phyloP scores from a whole-genome alignment of 352 stramenopile genomes.

The Pythium aphanidermatum region DNA sequence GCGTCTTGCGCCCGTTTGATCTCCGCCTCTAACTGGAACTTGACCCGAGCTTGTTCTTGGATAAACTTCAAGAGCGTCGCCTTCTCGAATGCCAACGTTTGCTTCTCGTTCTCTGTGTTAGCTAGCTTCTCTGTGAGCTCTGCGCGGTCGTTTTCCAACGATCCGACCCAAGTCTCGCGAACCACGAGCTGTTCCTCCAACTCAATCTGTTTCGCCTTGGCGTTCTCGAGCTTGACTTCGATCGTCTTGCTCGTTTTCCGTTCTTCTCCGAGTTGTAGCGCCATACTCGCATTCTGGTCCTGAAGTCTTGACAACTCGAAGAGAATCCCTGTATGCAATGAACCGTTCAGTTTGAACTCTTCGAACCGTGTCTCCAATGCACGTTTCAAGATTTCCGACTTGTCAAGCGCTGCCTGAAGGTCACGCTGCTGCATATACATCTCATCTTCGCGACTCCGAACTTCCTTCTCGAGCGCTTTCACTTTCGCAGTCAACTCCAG shows the following conservation, averaged over 20 bases:
- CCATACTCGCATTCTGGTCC: conserved; percentile 53
- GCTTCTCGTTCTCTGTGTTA: conserved; percentile 29
- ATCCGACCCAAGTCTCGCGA: conserved; percentile 41
- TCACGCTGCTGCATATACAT: conserved; percentile 23
- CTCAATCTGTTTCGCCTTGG: conserved; percentile 26
- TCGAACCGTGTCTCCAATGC: conserved; percentile 68
- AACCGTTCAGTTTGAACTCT: conserved; percentile 57
- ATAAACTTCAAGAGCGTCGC: conserved; percentile 69
- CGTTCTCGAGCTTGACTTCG: conserved; percentile 24
- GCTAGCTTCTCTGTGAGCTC: conserved; percentile 40
- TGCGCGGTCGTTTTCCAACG: conserved; percentile 48
- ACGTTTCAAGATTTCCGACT: conserved; percentile 62
- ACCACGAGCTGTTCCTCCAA: conserved; percentile 51
- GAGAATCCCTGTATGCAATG: conserved; percentile 63
- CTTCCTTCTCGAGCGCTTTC: conserved; percentile 31
- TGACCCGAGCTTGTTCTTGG: conserved; percentile 63
- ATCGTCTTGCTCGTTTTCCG: conserved; percentile 30
- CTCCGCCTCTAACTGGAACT: conserved; percentile 52
- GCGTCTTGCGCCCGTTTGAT: conserved; percentile 46
- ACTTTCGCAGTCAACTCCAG: conserved; percentile 42
- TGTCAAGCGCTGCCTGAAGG: conserved; percentile 35
- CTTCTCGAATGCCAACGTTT: conserved; percentile 65
- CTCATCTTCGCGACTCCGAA: conserved; percentile 20
- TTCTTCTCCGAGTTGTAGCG: conserved; percentile 57
- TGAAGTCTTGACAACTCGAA: conserved; percentile 73